Evolutionary conservation across 345 rosid genomes (phyloP), one percentile per base, ranked within the genome.

Genomic region (Moricandia arvensis): DNA sequence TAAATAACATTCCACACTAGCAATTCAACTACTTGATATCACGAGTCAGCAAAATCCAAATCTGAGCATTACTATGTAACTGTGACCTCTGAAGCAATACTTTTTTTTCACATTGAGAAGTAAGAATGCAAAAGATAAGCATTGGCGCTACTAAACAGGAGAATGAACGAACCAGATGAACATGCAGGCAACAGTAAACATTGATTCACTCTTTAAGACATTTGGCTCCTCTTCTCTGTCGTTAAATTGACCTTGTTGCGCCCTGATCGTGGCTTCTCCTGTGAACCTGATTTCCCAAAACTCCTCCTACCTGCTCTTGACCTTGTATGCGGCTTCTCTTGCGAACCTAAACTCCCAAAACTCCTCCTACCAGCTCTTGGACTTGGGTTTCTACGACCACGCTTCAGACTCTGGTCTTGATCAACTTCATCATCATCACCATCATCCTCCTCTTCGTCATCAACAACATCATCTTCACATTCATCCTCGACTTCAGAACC

Each of bases 401-500:
- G 75, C 16, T 63, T 69, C 11, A 9, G 1, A 45, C 37, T 74
- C 55, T 64, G 75, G 47, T 75, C 65, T 35, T 63, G 63, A 27
- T 63, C 76, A 21, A 63, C 75, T 63, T 62, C 57, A 49, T 82
- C 86, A 35, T 80, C 87, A 18, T 82, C 81, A 0, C 69, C 80
- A 0, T 75, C 80, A 1, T 75, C 82, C 0, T 79, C 82, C 0
- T 75, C 82, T 0, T 79, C 82, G 0, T 73, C 81, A 27, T 75
- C 84, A 49, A 45, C 78, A 60, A 75, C 63, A 43, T 58, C 65
- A n/a, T 60, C 31, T 43, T 59, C 59, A 63, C 51, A 45, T 4
- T 69, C 81, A 45, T 80, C 82, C 6, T 77, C 81, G 9, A 71
- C 77, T 18, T 78, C 79, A 63, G 80, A 83, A 67, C 76, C 86